phyloP scores from a whole-genome alignment of 192 early-diverging fungal genomes.

The Entomortierella parvispora region DNA sequence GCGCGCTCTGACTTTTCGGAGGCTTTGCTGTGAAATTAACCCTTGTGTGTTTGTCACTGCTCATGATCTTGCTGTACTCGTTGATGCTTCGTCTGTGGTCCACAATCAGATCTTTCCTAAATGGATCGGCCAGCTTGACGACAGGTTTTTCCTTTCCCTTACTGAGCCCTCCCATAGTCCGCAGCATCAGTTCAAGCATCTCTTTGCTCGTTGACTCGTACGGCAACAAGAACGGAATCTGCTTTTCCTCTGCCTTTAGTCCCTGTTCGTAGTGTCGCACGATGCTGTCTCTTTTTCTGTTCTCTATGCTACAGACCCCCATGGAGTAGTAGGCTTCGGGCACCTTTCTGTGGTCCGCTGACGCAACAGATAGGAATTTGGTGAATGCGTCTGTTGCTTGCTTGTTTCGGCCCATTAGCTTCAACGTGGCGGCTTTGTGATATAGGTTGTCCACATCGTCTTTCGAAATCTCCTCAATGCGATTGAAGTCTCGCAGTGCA shows the following conservation, averaged over 20 bases:
- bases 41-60: slow-evolving; percentile 19
- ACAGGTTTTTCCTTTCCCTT: slow-evolving; percentile 33
- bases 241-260: slow-evolving; percentile 32
- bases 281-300: slow-evolving; percentile 20
- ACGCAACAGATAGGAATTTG: slow-evolving; percentile 36
- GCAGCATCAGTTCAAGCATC: slow-evolving; percentile 26
- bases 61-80: slow-evolving; percentile 28
- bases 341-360: slow-evolving; percentile 36
- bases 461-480: slow-evolving; percentile 38
- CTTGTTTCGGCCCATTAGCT: slow-evolving; percentile 35
- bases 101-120: slow-evolving; percentile 42
- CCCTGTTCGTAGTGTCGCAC: slow-evolving; percentile 25
- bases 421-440: slow-evolving; percentile 38
- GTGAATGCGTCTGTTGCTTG: slow-evolving; percentile 40
- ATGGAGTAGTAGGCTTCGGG: slow-evolving; percentile 38
- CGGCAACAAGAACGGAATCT: slow-evolving; percentile 41
- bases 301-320: slow-evolving; percentile 21
- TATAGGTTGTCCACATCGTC: slow-evolving; percentile 34
- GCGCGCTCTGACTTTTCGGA: slow-evolving; percentile 39
- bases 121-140: slow-evolving; percentile 34
- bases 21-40: slow-evolving; percentile 35
- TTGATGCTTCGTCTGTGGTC: slow-evolving; percentile 31
- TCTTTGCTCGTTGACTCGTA: slow-evolving; percentile 40
- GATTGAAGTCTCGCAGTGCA: slow-evolving; percentile 44
- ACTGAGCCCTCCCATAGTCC: slow-evolving; percentile 13